Evolutionary conservation across 306 rosid genomes (phyloP).

Genomic region (Mimosa bimucronata): DNA sequence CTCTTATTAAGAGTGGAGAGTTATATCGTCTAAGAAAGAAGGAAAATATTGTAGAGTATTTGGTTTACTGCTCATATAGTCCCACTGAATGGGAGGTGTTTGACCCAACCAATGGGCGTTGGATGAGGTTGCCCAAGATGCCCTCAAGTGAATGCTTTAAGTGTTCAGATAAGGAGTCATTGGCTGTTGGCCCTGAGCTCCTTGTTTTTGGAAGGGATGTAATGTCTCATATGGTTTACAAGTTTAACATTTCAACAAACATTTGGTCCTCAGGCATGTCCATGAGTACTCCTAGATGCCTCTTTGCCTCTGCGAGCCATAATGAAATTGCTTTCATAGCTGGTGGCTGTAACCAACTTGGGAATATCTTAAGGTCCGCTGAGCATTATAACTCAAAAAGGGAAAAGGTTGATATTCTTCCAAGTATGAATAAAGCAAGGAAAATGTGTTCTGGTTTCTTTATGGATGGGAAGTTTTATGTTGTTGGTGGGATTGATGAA

Average conservation of each 20-base stretch:
- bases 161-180: slow-evolving; percentile 74
- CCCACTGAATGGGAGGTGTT: slow-evolving; percentile 82
- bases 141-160: slow-evolving; percentile 68
- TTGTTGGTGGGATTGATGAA: slow-evolving; percentile 67
- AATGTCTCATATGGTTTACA: slow-evolving; percentile 59
- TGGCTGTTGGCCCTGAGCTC: slow-evolving; percentile 85
- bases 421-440: slow-evolving; percentile 72
- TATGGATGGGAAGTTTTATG: slow-evolving; percentile 65
- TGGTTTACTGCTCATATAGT: slow-evolving; percentile 79
- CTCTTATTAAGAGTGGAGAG: slow-evolving; percentile 58
- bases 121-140: slow-evolving; percentile 77
- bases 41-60: slow-evolving; percentile 67
- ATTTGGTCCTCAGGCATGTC: slow-evolving; percentile 63
- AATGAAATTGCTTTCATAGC: slow-evolving; percentile 77
- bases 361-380: slow-evolving; percentile 60
- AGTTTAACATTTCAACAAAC: slow-evolving; percentile 66
- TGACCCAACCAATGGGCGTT: slow-evolving; percentile 57
- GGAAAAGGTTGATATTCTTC: slow-evolving; percentile 61
- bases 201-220: slow-evolving; percentile 82
- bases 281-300: slow-evolving; percentile 74
- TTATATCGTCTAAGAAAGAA: slow-evolving; percentile 61
- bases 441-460: slow-evolving; percentile 76
- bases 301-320: slow-evolving; percentile 76
- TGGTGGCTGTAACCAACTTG: slow-evolving; percentile 73
- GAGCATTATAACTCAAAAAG: slow-evolving; percentile 76